Base-by-base conservation (phyloP, 225 moss, liverwort and hornwort species). In the Pseudoscleropodium purum region DNA sequence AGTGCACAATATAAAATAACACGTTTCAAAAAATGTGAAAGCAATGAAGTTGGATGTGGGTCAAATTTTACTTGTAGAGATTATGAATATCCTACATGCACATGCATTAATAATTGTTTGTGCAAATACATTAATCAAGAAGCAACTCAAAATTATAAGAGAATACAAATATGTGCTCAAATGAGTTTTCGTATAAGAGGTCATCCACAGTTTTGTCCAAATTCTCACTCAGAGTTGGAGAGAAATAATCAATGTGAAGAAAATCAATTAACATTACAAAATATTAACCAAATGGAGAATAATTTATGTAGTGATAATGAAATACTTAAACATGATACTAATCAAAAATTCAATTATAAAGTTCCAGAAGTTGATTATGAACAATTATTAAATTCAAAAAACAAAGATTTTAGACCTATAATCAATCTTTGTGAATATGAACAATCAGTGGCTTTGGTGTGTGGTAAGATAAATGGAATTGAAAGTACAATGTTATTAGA, bases 401-500 rank as follows among this genome's bases (percentile, higher is more conserved):
- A n/a, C 8, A 91, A 78, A 62, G 78, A 83, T 78, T 63, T 83
- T 18, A 89, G 67, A 52, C 75, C 75, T 7, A 37, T 92, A 24
- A 68, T 68, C 31, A 89, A 90, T 24, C 81, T 90, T 13, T 84
- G 87, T 81, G 75, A 92, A 30, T 88, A 90, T 81, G 89, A 93
- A 86, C 89, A 93, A 80, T 93, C 86, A 0, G 57, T 91, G 5
- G 93, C 88, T 79, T 41, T 90, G 5, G 86, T 93, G 0, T 83
- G 21, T 37, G 92, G 93, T 20, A 89, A 84, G 24, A 91, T 92
- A 57, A 93, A 92, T 84, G 93, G 89, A 36, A 47, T 86, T 83
- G 79, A 92, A 75, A 89, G 89, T 7, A 88, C 84, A 30, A 93
- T 93, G 91, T 64, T 93, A 60, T 75, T 91, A 52, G 94, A 94